Evolutionary conservation across 768 basidiomycete genomes (phyloP).

Genomic region (Termitomyces sp.): DNA sequence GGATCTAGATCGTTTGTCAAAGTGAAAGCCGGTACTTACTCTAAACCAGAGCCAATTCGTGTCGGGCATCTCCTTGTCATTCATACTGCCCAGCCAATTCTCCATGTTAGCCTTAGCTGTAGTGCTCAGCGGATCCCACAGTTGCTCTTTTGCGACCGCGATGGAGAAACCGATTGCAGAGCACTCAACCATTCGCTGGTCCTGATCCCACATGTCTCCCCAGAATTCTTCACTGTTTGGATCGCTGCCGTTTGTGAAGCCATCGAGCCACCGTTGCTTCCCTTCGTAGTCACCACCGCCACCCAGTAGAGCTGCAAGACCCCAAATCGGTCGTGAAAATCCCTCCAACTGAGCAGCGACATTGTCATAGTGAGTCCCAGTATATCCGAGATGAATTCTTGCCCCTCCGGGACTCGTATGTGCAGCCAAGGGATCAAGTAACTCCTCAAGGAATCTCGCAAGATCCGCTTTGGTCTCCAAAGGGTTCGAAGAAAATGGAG

Average conservation of each 20-base stretch:
- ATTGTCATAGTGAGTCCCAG: conserved; percentile 71
- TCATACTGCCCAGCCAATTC: conserved; percentile 69
- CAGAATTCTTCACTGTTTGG: conserved; percentile 65
- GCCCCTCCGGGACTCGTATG: conserved; percentile 74
- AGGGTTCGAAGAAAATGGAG: conserved; percentile 52
- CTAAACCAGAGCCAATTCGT: conserved; percentile 85
- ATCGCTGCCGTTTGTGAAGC: conserved; percentile 66
- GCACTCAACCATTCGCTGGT: conserved; percentile 82
- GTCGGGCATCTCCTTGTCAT: conserved; percentile 79
- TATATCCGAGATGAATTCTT: conserved; percentile 61
- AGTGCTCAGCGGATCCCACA: conserved; percentile 56
- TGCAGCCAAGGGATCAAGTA: conserved; percentile 60
- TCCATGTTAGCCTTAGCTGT: conserved; percentile 53
- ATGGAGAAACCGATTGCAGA: conserved; percentile 71
- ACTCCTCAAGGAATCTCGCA: conserved; percentile 42
- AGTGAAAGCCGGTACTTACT: conserved; percentile 32
- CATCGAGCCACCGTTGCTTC: conserved; percentile 55
- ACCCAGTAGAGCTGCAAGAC: conserved; percentile 56
- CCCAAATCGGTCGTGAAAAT: conserved; percentile 76
- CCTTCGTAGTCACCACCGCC: conserved; percentile 61
- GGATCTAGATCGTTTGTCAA: neutral
- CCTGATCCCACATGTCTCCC: conserved; percentile 69
- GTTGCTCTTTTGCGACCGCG: conserved; percentile 54
- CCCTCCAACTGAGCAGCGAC: conserved; percentile 69
- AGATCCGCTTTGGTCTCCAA: conserved; percentile 58